Evolutionary conservation across 2,329 filamentous ascomycete species (phyloP).

Genomic region (Camptophora hylomeconis): DNA sequence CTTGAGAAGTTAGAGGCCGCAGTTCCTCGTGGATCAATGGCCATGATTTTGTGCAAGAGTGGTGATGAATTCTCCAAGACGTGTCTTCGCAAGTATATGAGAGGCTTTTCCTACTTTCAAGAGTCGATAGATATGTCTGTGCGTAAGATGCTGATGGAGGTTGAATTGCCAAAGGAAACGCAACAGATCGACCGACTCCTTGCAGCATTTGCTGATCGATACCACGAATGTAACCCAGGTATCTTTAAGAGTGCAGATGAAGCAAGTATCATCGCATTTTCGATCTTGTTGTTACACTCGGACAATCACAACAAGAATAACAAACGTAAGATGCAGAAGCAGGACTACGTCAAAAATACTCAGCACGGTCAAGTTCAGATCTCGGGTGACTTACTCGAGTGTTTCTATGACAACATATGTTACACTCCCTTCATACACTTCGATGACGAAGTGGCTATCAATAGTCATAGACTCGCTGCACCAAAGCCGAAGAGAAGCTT

Average conservation of each 20-base stretch:
- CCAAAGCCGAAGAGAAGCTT: conserved; percentile 61
- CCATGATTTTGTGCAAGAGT: conserved; percentile 74
- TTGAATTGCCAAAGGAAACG: conserved; percentile 89
- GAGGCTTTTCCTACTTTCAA: conserved; percentile 86
- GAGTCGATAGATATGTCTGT: conserved; percentile 98
- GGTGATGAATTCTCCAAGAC: conserved; percentile 70
- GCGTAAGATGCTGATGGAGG: conserved; percentile 89
- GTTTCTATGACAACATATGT: conserved; percentile 96
- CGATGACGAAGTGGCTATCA: conserved; percentile 76
- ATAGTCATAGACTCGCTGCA: conserved; percentile 57
- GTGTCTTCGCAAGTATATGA: conserved; percentile 87
- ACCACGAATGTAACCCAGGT: conserved; percentile 95
- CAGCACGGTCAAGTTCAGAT: conserved; percentile 73
- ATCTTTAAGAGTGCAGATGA: conserved; percentile 65
- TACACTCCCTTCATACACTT: conserved; percentile 98
- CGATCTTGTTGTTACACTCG: conserved; percentile 87
- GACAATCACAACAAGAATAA: conserved; percentile 99
- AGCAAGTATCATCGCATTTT: conserved; percentile 97
- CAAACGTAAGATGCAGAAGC: conserved; percentile 96
- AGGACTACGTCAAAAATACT: conserved; percentile 91
- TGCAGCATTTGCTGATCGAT: conserved; percentile 88
- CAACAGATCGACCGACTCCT: conserved; percentile 94
- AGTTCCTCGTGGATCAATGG: conserved; percentile 69
- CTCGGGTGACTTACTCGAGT: conserved; percentile 72
- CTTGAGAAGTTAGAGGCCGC: conserved; percentile 69